Evolutionary conservation across 495 filamentous ascomycete species (phyloP), one percentile per base, ranked within the genome.

Genomic region (Durotheca rogersii): DNA sequence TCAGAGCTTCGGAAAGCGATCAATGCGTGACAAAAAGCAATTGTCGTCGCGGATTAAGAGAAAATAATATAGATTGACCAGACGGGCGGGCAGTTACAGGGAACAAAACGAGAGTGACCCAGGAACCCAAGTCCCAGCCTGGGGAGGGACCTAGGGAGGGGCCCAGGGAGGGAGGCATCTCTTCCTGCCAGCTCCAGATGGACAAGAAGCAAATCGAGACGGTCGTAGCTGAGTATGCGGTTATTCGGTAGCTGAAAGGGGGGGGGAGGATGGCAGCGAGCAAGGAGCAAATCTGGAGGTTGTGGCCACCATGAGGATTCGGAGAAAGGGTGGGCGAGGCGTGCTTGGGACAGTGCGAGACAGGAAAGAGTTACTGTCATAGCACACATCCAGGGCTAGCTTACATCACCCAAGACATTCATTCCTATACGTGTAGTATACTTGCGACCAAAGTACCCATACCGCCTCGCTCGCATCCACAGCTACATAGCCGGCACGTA

Each of bases 261-360:
- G 44, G 45, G 50, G 41, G 45, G 41, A 47, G 35, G 19, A 36
- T 17, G 41, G 23, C 4, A 32, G 47, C 19, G 46, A n/a, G n/a
- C n/a, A n/a, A n/a, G n/a, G n/a, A n/a, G n/a, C n/a, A 47, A 59
- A 46, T 18, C 37, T 30, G 31, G 27, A 16, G 11, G 45, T 35
- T 27, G 11, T 53, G 30, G 46, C 50, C 56, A 59, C 50, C 18
- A 32, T 35, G 31, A 53, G 40, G 49, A 59, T 53, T 59, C 34
- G 31, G 38, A 44, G 21, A 53, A 58, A 51, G 47, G 55, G 49
- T n/a, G n/a, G n/a, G n/a, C n/a, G n/a, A 48, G 43, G 4, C 23
- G 17, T 36, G 38, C 30, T 9, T 20, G 4, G 15, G 21, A 57
- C 47, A 43, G 54, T 52, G 27, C 32, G 4, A 27, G 23, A 9